phyloP scores from a whole-genome alignment of 2,329 filamentous ascomycete species.

The Paecilomyces variotii region DNA sequence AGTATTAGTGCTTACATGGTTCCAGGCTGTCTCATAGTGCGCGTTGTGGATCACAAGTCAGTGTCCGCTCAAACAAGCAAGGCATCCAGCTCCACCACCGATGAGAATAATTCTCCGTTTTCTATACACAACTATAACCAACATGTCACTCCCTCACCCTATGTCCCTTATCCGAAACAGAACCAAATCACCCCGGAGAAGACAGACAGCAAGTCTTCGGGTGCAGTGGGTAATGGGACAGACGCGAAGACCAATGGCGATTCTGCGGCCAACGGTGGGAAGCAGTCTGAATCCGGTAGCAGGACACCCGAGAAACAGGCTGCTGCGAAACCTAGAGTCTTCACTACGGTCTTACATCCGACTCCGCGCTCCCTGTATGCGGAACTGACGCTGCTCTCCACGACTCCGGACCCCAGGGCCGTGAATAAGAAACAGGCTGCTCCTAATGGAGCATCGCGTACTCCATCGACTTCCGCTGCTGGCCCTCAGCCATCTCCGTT shows the following conservation, averaged over 20 bases:
- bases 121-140: constrained; percentile 91
- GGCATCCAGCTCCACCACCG: constrained; percentile 46
- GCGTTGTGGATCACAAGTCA: constrained; percentile 81
- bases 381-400: constrained; percentile 69
- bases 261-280: constrained; percentile 35
- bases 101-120: constrained; percentile 59
- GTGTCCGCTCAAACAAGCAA: constrained; percentile 52
- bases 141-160: constrained; percentile 82
- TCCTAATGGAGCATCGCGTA: constrained; percentile 32
- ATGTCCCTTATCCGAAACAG: constrained; percentile 60
- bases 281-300: constrained; percentile 42
- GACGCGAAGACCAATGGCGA: constrained; percentile 15
- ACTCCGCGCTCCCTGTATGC: constrained; percentile 67
- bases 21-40: constrained; percentile 74
- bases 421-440: constrained; percentile 41
- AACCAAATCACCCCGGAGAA: constrained; percentile 26
- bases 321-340: constrained; percentile 50
- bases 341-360: constrained; percentile 75
- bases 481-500: constrained; percentile 62
- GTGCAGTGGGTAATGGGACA: constrained; percentile 13
- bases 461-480: constrained; percentile 35
- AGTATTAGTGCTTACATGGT: constrained; percentile 4
- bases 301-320: constrained; percentile 41
- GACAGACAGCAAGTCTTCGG: constrained; percentile 15
- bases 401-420: constrained; percentile 54